Evolutionary conservation across 495 filamentous ascomycete genomes (phyloP).

Genomic region (Melanomma pulvis-pyrius): DNA sequence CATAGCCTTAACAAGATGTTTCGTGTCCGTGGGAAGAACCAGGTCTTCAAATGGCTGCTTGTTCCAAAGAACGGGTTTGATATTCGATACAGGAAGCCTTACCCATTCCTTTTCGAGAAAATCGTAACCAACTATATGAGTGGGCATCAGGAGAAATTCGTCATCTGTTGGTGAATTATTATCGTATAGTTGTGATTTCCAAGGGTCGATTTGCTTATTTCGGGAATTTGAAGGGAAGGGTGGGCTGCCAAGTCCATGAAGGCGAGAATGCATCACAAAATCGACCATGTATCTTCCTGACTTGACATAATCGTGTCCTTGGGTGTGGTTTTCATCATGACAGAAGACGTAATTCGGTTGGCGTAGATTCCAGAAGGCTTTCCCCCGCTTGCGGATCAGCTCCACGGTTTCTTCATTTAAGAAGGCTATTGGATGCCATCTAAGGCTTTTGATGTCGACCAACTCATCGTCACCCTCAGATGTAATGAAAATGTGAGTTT

Average conservation of each 20-base stretch:
- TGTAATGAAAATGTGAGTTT: not conserved
- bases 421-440: not conserved
- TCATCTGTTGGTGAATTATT: not conserved
- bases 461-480: not conserved
- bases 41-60: conserved; percentile 10
- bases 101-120: conserved; percentile 25
- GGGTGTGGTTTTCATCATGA: not conserved
- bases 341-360: not conserved
- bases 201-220: not conserved
- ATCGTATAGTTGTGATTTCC: not conserved
- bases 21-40: not conserved
- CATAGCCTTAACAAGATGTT: not conserved
- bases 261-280: not conserved
- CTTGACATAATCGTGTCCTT: not conserved
- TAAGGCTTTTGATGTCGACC: not conserved
- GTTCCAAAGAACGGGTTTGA: conserved; percentile 22
- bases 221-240: not conserved
- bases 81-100: conserved; percentile 16
- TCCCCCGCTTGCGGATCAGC: not conserved
- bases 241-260: not conserved
- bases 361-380: not conserved
- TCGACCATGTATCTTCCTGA: conserved; percentile 1
- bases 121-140: conserved; percentile 13
- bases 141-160: conserved; percentile 1
- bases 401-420: not conserved